Percentiles rank a stretch among this genome's conserved stretches.
These are phyloP conservation scores for Clarireedia paspali DNA, from an alignment of 2,329 filamentous ascomycete species.

Conservation along the genomic window DNA sequence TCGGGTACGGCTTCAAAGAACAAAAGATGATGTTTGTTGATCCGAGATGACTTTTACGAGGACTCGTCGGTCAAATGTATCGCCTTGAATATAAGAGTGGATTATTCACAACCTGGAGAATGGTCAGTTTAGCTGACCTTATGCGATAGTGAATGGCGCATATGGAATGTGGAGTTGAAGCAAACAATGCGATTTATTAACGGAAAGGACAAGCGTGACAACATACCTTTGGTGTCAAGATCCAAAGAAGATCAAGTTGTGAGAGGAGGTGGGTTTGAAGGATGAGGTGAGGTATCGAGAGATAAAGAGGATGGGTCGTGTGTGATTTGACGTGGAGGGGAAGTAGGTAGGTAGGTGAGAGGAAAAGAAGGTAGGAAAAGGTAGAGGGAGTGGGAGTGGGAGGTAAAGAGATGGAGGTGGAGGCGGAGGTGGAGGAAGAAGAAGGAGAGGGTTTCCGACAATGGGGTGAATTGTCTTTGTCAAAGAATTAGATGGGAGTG, in stretches of 20 bases:
- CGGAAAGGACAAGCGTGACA: not conserved
- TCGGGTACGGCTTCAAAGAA: slow-evolving; percentile 1
- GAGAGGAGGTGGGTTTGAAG: slow-evolving; percentile 7
- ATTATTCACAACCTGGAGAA: not conserved
- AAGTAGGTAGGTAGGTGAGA: slow-evolving; percentile 12
- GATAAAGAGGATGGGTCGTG: slow-evolving; percentile 4
- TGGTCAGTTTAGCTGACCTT: not conserved
- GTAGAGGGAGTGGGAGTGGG: slow-evolving; percentile 15
- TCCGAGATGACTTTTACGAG: not conserved
- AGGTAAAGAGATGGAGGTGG: slow-evolving; percentile 12
- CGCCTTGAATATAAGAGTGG: not conserved
- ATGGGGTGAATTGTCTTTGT: slow-evolving; percentile 3
- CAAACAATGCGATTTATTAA: not conserved
- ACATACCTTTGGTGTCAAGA: slow-evolving; percentile 6
- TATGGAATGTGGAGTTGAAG: not conserved
- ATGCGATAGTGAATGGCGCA: slow-evolving; percentile 7
- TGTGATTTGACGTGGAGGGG: slow-evolving; percentile 6
- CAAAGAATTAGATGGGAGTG: slow-evolving; percentile 1
- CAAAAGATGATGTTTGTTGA: not conserved
- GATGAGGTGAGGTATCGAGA: slow-evolving; percentile 4
- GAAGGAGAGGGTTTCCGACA: slow-evolving; percentile 10
- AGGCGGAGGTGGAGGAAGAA: slow-evolving; percentile 14
- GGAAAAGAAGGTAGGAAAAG: slow-evolving; percentile 11
- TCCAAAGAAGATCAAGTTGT: not conserved
- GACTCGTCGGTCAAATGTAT: too few species aligned